phyloP scores from a whole-genome alignment of 331 rosid species.

The Malus hybrid region DNA sequence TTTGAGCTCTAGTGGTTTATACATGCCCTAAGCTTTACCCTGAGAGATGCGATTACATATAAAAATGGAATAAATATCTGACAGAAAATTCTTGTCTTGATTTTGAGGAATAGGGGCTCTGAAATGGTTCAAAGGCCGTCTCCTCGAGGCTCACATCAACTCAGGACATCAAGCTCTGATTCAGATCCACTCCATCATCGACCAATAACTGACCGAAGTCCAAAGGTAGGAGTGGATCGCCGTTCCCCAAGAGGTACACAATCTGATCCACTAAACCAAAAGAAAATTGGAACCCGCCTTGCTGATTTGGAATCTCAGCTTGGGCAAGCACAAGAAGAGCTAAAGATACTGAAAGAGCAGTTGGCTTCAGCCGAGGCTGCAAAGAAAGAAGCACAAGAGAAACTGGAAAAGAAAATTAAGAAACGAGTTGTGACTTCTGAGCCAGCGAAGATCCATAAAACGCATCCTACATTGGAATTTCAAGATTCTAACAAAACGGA shows the following conservation, averaged over 20 bases:
- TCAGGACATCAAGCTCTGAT: slow-evolving; percentile 61
- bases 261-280: slow-evolving; percentile 56
- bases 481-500: slow-evolving; percentile 29
- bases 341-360: slow-evolving; percentile 58
- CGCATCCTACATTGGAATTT: slow-evolving; percentile 20
- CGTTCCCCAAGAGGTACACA: slow-evolving; percentile 73
- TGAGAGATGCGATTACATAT: background rate
- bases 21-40: background rate
- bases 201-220: slow-evolving; percentile 64
- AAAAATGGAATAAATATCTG: background rate
- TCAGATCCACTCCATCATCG: slow-evolving; percentile 74
- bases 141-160: slow-evolving; percentile 61
- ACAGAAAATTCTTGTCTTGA: background rate
- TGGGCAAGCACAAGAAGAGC: slow-evolving; percentile 77
- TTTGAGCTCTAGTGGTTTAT: background rate
- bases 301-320: slow-evolving; percentile 87
- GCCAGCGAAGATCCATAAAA: slow-evolving; percentile 27
- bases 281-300: slow-evolving; percentile 83
- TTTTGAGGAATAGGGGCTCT: slow-evolving; percentile 49
- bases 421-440: slow-evolving; percentile 23
- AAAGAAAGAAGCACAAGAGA: slow-evolving; percentile 66
- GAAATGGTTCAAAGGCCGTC: slow-evolving; percentile 76
- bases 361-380: slow-evolving; percentile 82
- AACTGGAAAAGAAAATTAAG: slow-evolving; percentile 55
- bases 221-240: slow-evolving; percentile 65